phyloP scores from a whole-genome alignment of 208 protist species.

The Trypanosoma scelopori region DNA sequence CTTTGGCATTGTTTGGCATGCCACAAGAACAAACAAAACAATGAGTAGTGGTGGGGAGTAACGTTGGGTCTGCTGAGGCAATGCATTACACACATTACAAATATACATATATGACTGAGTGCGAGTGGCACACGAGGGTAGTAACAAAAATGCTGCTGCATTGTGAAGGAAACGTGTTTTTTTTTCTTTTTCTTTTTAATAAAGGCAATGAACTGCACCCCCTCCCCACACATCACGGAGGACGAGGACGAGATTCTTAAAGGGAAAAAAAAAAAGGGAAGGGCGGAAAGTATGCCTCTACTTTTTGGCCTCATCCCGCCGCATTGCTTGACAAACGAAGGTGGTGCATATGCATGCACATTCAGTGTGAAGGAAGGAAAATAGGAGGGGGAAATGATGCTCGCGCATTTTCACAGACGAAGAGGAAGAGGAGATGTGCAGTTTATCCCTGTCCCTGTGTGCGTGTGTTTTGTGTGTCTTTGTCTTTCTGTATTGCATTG shows the following conservation, averaged over 20 bases:
- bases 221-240: too few relatives aligned
- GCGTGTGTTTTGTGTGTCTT: too few relatives aligned
- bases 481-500: too few relatives aligned
- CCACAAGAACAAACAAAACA: neutral
- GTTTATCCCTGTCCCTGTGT: too few relatives aligned
- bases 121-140: too few relatives aligned
- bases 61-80: too few relatives aligned
- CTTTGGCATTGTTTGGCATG: neutral
- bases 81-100: too few relatives aligned
- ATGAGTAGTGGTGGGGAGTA: too few relatives aligned
- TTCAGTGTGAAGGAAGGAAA: too few relatives aligned
- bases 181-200: neutral
- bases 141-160: neutral
- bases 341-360: neutral
- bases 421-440: neutral
- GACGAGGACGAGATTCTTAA: too few relatives aligned
- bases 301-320: neutral
- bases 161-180: neutral
- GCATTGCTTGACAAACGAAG: neutral
- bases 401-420: neutral
- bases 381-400: too few relatives aligned
- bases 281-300: neutral
- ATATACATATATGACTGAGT: too few relatives aligned
- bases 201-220: neutral
- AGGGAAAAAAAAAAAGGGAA: neutral